Base-by-base conservation (phyloP, 441 rosid species). In the Croton setiger region DNA sequence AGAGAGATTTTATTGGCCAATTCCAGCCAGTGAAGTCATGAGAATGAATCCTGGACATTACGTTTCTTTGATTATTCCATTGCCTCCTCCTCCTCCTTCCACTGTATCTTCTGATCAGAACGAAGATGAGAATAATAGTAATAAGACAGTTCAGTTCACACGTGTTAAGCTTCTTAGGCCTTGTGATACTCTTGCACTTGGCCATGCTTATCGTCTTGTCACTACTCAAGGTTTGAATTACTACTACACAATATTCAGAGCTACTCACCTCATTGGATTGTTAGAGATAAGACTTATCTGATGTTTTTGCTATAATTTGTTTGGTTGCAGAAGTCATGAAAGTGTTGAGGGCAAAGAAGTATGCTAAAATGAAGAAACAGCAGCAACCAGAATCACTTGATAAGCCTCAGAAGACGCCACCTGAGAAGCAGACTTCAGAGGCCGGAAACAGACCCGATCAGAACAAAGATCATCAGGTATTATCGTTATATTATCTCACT, bases 111-210 rank as follows among this genome's bases (percentile, higher is more conserved):
- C 35, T 0, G 68, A 80, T 12, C 70, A 80, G n/a, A 3, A 5
- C 11, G 0, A 49, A 2, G 11, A 18, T 5, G 69, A 80, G 14
- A 74, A 76, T 44, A 41, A 71, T 4, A 79, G 72, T 4, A 79
- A 80, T 41, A 86, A 80, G 63, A 76, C 83, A 0, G 92, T 88
- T 74, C 87, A 86, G 72, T 90, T 86, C 76, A 90, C 99, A 45
- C 93, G 94, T 27, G 97, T 94, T 51, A 92, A 94, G 84, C 97
- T 94, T 81, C 97, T 94, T 60, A 76, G 97, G 64, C 96, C 96
- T 1, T 80, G 62, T 13, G 97, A 94, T 58, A 87, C 82, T 73
- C 99, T 94, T 14, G 72, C 84, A 0, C 97, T 94, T 27, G 99
- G 97, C 66, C 99, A 94, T 75, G 97, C 99, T 71, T 94, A 94